Evolutionary conservation across 257 asterid species (phyloP).

Genomic region (Solanum microdontum): DNA sequence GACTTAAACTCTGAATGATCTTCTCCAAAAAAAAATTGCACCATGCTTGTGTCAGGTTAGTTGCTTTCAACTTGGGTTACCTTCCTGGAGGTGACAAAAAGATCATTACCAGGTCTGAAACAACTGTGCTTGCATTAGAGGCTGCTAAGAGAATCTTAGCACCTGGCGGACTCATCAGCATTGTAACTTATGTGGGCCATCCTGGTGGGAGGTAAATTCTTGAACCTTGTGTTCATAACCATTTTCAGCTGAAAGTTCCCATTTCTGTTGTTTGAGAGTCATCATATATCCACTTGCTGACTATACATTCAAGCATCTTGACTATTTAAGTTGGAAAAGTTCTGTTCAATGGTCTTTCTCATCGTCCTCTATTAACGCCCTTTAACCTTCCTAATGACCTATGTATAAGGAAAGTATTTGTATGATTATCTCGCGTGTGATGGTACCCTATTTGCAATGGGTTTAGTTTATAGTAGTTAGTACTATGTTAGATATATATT

Average conservation of each 20-base stretch:
- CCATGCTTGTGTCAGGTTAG: constrained; percentile 36
- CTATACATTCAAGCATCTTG: neutral
- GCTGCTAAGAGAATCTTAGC: constrained; percentile 57
- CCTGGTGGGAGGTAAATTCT: constrained; percentile 64
- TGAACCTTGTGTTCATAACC: neutral
- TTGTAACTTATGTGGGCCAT: constrained; percentile 70
- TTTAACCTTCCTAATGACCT: neutral
- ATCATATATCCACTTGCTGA: neutral
- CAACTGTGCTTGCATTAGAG: constrained; percentile 66
- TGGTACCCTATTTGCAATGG: neutral
- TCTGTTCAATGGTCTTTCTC: neutral
- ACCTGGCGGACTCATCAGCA: constrained; percentile 78
- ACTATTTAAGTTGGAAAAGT: neutral
- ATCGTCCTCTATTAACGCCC: neutral
- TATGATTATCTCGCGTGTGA: neutral
- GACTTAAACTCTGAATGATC: neutral
- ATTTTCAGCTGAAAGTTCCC: neutral
- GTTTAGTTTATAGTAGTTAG: neutral
- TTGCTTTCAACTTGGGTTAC: constrained; percentile 93
- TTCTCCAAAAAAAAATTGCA: neutral
- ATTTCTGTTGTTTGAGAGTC: neutral
- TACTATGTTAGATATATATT: neutral
- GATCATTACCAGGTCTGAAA: constrained; percentile 48
- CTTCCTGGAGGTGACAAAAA: constrained; percentile 85
- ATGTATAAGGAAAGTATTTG: neutral